Evolutionary conservation across 108 stramenopile species (phyloP).

Genomic region (Chaetoceros tenuissimus): DNA sequence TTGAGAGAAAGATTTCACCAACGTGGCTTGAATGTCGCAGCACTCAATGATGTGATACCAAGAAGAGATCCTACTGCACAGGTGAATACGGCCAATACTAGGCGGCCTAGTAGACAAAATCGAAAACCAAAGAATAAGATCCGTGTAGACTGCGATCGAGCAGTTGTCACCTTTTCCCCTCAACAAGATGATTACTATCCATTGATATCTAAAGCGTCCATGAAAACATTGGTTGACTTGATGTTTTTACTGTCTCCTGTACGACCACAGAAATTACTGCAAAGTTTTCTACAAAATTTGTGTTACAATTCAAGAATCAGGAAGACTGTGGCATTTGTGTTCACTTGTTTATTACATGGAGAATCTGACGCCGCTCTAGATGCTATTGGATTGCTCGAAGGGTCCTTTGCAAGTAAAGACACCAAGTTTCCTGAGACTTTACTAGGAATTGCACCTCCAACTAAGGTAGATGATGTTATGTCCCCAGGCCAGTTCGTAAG

Average conservation of each 20-base stretch:
- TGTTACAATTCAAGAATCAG: constrained; percentile 32
- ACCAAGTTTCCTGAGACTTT: constrained; percentile 17
- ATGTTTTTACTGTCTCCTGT: constrained; percentile 73
- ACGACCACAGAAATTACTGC: constrained; percentile 60
- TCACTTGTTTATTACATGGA: constrained; percentile 51
- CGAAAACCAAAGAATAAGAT: constrained; percentile 1
- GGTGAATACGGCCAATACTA: constrained; percentile 7
- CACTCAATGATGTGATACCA: constrained; percentile 5
- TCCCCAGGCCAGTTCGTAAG: constrained; percentile 22
- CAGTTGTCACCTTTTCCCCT: constrained; percentile 34
- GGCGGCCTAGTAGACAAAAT: constrained; percentile 1
- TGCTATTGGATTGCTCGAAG: constrained; percentile 28
- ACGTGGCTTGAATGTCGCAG: constrained; percentile 17
- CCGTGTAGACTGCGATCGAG: constrained; percentile 49
- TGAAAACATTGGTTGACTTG: constrained; percentile 45
- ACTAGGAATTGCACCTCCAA: constrained; percentile 51
- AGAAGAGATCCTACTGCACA: neutral
- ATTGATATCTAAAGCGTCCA: constrained; percentile 38
- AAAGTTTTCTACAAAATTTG: constrained; percentile 75
- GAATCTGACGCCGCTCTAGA: constrained; percentile 29
- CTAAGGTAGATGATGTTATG: neutral
- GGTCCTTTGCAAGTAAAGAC: neutral
- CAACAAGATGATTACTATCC: constrained; percentile 11
- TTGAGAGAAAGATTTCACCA: constrained; percentile 69
- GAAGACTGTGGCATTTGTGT: constrained; percentile 20